A percentile compares a stretch with the other conserved stretches of the same genome.
Evolutionary conservation across 768 basidiomycete species (phyloP).

Genomic region (Tylopilus balloui): DNA sequence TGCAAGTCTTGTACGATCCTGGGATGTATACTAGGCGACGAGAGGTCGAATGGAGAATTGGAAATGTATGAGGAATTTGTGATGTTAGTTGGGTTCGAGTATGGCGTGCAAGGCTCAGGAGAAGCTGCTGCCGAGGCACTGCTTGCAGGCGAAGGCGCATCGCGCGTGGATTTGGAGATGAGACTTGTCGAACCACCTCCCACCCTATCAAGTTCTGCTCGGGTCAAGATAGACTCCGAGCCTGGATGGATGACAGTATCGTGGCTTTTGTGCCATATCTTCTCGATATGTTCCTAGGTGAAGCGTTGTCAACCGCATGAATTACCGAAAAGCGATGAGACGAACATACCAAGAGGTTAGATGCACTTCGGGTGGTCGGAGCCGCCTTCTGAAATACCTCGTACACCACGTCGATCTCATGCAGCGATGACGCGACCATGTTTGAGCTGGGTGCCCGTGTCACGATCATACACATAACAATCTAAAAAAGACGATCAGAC

Average conservation of each 20-base stretch:
- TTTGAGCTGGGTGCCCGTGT: slow-evolving; percentile 47
- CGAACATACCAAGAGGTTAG: slow-evolving; percentile 39
- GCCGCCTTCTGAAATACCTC: slow-evolving; percentile 47
- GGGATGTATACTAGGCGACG: slow-evolving; percentile 21
- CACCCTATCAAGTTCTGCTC: slow-evolving; percentile 50
- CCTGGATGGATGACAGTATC: slow-evolving; percentile 34
- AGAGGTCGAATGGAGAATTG: slow-evolving; percentile 5
- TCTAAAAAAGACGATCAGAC: slow-evolving; percentile 33
- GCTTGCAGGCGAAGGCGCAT: slow-evolving; percentile 7
- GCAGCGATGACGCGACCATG: slow-evolving; percentile 43
- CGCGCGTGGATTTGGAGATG: slow-evolving; percentile 26
- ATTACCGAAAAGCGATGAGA: not conserved
- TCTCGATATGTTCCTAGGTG: slow-evolving; percentile 38
- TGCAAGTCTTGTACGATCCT: slow-evolving; percentile 52
- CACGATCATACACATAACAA: slow-evolving; percentile 54
- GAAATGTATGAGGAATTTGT: not conserved
- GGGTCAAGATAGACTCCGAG: slow-evolving; percentile 29
- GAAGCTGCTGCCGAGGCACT: slow-evolving; percentile 9
- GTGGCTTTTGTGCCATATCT: slow-evolving; percentile 41
- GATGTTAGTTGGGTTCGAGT: slow-evolving; percentile 6
- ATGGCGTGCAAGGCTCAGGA: slow-evolving; percentile 11
- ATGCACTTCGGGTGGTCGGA: slow-evolving; percentile 41
- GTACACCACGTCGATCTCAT: slow-evolving; percentile 44
- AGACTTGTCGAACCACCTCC: slow-evolving; percentile 49
- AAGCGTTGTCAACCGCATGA: not conserved